Conservation (phyloP, 1,139 yeast genomes). For the Saccharomyces uvarum region DNA sequence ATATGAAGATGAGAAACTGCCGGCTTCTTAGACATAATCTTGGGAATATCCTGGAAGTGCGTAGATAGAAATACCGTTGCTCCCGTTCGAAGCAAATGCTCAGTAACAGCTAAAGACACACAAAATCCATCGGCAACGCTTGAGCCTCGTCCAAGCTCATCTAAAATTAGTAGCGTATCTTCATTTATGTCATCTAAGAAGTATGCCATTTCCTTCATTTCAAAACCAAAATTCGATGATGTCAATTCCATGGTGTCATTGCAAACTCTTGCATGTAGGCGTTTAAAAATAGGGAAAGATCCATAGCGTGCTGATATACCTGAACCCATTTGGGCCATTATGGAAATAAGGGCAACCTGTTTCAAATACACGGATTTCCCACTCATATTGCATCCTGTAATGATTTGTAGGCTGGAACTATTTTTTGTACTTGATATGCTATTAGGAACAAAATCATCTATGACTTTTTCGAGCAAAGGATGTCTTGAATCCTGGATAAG, state of each 20-base stretch:
- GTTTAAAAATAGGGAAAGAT: conserved; percentile 33
- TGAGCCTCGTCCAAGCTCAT: conserved; percentile 42
- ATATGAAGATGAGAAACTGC: conserved; percentile 32
- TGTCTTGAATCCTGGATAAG: conserved; percentile 36
- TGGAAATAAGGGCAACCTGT: conserved; percentile 36
- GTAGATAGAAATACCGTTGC: conserved; percentile 36
- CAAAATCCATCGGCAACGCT: conserved; percentile 39
- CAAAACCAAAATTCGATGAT: conserved; percentile 38
- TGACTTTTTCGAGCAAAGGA: conserved; percentile 35
- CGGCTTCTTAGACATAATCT: conserved; percentile 28
- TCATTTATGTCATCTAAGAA: conserved; percentile 33
- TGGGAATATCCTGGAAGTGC: conserved; percentile 37
- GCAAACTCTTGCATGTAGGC: conserved; percentile 37
- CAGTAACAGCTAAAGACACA: conserved; percentile 36
- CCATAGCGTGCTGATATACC: conserved; percentile 40
- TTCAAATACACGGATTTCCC: conserved; percentile 42
- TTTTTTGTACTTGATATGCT: conserved; percentile 33
- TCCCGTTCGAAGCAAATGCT: conserved; percentile 25
- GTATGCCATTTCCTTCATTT: conserved; percentile 41
- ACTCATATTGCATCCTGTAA: conserved; percentile 44
- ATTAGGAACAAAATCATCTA: conserved; percentile 34
- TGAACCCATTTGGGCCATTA: conserved; percentile 43
- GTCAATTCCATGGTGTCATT: conserved; percentile 32
- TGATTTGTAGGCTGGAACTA: conserved; percentile 37
- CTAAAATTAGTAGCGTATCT: conserved; percentile 36